These are phyloP conservation scores for Colletotrichum zoysiae DNA, from an alignment of 2,329 filamentous ascomycete genomes.

Conservation along the genomic window DNA sequence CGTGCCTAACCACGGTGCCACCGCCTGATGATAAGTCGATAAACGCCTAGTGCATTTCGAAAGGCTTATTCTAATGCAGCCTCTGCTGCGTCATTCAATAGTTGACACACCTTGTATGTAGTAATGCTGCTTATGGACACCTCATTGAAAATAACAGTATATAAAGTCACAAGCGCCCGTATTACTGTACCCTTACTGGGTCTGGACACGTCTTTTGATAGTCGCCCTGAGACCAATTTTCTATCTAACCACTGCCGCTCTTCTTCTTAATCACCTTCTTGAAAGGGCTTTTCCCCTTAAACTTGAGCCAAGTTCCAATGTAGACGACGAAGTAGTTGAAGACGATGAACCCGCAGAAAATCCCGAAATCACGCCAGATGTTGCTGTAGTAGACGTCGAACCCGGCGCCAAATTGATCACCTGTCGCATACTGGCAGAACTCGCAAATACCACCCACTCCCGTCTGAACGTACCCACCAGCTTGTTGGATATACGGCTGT, in stretches of 20 bases:
- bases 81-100: not conserved
- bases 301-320: conserved; percentile 55
- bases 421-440: conserved; percentile 72
- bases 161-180: not conserved
- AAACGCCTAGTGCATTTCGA: too few relatives aligned
- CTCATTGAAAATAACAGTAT: not conserved
- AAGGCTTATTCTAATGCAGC: not conserved
- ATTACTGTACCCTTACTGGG: too few relatives aligned
- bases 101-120: not conserved
- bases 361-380: conserved; percentile 76
- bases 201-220: not conserved
- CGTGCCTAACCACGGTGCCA: not conserved
- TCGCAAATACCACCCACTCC: conserved; percentile 70
- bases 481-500: conserved; percentile 61
- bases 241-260: conserved; percentile 1
- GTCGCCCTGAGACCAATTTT: not conserved
- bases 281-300: conserved; percentile 55
- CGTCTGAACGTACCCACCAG: conserved; percentile 72
- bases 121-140: not conserved
- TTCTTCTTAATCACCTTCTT: conserved; percentile 49
- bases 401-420: conserved; percentile 69
- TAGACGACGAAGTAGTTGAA: conserved; percentile 69
- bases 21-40: not conserved
- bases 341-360: conserved; percentile 72
- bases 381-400: conserved; percentile 72